phyloP scores from a whole-genome alignment of 805 yeast species.

The Candida vartiovaarae region DNA sequence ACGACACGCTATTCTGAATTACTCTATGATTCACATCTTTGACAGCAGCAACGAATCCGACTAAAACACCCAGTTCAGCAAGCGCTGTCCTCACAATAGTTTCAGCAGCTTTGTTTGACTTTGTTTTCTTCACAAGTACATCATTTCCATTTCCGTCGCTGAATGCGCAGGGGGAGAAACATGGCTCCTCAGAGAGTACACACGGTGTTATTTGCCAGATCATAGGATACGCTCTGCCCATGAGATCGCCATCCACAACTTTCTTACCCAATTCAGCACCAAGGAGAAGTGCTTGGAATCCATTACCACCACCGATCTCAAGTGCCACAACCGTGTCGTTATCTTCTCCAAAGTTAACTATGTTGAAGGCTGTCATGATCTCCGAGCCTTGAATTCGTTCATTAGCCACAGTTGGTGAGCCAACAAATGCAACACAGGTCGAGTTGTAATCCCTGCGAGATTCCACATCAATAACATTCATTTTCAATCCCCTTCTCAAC shows the following conservation, averaged over 20 bases:
- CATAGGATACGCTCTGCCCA: slow-evolving; percentile 44
- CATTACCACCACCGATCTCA: slow-evolving; percentile 41
- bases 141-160: slow-evolving; percentile 40
- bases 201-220: slow-evolving; percentile 36
- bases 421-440: slow-evolving; percentile 32
- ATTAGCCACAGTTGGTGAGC: slow-evolving; percentile 40
- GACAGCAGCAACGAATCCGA: slow-evolving; percentile 29
- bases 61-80: slow-evolving; percentile 36
- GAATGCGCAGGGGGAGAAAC: slow-evolving; percentile 25
- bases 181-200: slow-evolving; percentile 17
- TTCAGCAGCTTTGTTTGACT: slow-evolving; percentile 29
- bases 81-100: slow-evolving; percentile 33
- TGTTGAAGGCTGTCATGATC: slow-evolving; percentile 26
- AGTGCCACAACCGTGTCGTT: slow-evolving; percentile 30
- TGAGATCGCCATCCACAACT: slow-evolving; percentile 33
- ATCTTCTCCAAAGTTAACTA: slow-evolving; percentile 19
- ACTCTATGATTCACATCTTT: slow-evolving; percentile 26
- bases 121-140: slow-evolving; percentile 27
- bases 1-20: slow-evolving; percentile 30
- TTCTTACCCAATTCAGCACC: slow-evolving; percentile 25
- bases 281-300: slow-evolving; percentile 26
- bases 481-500: slow-evolving; percentile 28
- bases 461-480: slow-evolving; percentile 30
- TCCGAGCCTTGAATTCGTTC: slow-evolving; percentile 38
- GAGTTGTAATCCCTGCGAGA: slow-evolving; percentile 3